Percentiles rank a stretch among this genome's conserved stretches.
Evolutionary conservation across 2,329 filamentous ascomycete genomes (phyloP).

Genomic region (Zymoseptoria tritici): DNA sequence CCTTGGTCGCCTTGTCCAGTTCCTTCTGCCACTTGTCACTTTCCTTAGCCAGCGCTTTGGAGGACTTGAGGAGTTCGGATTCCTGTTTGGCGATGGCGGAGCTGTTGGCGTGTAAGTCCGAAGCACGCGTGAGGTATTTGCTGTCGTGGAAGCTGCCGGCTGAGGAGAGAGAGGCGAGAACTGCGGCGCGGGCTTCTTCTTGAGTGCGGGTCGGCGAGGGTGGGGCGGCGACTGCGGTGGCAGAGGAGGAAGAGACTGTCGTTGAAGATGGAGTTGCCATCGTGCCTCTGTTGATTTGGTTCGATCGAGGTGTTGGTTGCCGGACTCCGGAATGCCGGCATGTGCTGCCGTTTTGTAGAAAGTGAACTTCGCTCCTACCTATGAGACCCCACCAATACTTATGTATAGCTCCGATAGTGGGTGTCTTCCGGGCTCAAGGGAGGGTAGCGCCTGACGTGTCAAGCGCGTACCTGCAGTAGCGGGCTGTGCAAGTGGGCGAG

Average conservation of each 20-base stretch:
- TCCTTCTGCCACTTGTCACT: conserved; percentile 58
- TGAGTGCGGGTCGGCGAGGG: conserved; percentile 25
- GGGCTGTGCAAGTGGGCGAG: not conserved
- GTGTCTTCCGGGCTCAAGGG: not conserved
- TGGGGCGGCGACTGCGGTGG: conserved; percentile 12
- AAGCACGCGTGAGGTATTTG: conserved; percentile 60
- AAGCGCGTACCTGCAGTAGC: conserved; percentile 16
- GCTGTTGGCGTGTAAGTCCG: conserved; percentile 62
- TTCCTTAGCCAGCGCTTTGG: conserved; percentile 52
- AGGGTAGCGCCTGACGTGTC: conserved; percentile 11
- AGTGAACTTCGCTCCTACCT: not conserved
- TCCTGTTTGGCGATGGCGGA: conserved; percentile 60
- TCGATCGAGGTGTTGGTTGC: not conserved
- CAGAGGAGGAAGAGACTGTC: conserved; percentile 9
- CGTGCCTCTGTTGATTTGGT: not conserved
- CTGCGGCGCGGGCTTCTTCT: conserved; percentile 45
- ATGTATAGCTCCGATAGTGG: not conserved
- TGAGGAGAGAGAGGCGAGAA: conserved; percentile 42
- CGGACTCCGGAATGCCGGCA: not conserved
- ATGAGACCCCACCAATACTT: not conserved
- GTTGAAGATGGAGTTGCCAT: not conserved
- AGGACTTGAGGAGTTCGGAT: conserved; percentile 34
- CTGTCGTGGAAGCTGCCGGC: conserved; percentile 64
- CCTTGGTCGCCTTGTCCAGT: conserved; percentile 54
- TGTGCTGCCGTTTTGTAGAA: not conserved